phyloP scores from a whole-genome alignment of 1,284 basidiomycete genomes.

The Singerocomus inundabilis region DNA sequence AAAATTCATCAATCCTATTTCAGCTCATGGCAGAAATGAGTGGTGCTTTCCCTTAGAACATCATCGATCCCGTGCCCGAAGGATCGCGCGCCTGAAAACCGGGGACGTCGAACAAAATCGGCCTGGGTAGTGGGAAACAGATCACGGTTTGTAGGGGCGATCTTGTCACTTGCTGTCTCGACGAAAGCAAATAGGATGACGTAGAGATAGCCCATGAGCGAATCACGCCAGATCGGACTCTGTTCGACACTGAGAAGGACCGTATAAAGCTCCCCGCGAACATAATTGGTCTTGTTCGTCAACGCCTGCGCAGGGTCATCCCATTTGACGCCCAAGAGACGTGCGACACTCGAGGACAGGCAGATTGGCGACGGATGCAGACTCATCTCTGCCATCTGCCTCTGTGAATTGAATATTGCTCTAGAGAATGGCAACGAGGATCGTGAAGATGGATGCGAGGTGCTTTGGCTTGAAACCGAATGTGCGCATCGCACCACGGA shows the following conservation, averaged over 20 bases:
- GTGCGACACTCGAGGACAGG: conserved; percentile 70
- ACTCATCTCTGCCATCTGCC: conserved; percentile 66
- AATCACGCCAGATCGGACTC: conserved; percentile 73
- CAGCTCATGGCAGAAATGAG: conserved; percentile 75
- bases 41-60: conserved; percentile 57
- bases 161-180: conserved; percentile 83
- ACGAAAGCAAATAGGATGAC: conserved; percentile 90
- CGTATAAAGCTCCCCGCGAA: conserved; percentile 84
- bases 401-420: conserved; percentile 83
- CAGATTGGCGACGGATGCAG: conserved; percentile 65
- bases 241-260: conserved; percentile 76
- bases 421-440: conserved; percentile 82
- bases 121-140: conserved; percentile 57
- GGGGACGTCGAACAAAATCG: conserved; percentile 77
- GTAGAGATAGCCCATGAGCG: conserved; percentile 82
- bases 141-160: conserved; percentile 60
- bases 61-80: conserved; percentile 57
- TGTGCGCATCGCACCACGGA: conserved; percentile 75
- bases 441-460: conserved; percentile 74
- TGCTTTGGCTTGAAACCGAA: conserved; percentile 91
- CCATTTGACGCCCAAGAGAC: conserved; percentile 69
- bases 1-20: conserved; percentile 86
- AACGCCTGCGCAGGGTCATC: conserved; percentile 79
- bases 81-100: conserved; percentile 80
- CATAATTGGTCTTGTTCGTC: conserved; percentile 84